phyloP scores from a whole-genome alignment of 441 rosid species.

The Daphne laureola region DNA sequence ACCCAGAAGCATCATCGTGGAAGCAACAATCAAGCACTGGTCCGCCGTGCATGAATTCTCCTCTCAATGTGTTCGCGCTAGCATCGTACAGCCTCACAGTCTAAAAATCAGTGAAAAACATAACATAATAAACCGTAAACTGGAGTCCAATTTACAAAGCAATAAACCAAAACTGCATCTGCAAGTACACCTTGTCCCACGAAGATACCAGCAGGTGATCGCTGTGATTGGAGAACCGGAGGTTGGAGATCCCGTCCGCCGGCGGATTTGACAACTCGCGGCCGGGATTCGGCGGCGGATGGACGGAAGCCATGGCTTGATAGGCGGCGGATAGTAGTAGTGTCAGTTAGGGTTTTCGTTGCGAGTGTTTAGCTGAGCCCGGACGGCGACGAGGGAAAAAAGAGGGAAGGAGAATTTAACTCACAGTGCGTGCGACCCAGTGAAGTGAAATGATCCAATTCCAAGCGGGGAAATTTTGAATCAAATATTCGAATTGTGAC shows the following conservation, averaged over 20 bases:
- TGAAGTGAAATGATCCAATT: too few relatives aligned
- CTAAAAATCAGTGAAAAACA: slow-evolving; percentile 19
- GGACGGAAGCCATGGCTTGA: slow-evolving; percentile 37
- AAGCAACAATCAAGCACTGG: slow-evolving; percentile 96
- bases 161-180: neutral
- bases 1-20: slow-evolving; percentile 96
- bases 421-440: neutral
- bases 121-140: neutral
- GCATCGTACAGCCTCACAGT: slow-evolving; percentile 84
- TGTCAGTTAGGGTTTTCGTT: slow-evolving; percentile 8
- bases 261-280: slow-evolving; percentile 84
- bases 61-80: slow-evolving; percentile 59
- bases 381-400: slow-evolving; percentile 6
- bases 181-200: slow-evolving; percentile 81
- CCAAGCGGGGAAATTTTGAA: neutral
- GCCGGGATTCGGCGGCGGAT: slow-evolving; percentile 54
- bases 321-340: slow-evolving; percentile 5
- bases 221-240: slow-evolving; percentile 89
- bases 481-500: neutral
- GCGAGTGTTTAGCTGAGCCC: too few relatives aligned
- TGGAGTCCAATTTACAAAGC: neutral
- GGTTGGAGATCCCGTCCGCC: slow-evolving; percentile 86
- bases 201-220: slow-evolving; percentile 97
- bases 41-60: slow-evolving; percentile 91
- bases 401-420: slow-evolving; percentile 36